A percentile compares a stretch with the other conserved stretches of the same genome.
These are phyloP conservation scores for Hypoxylon sp. DNA, from an alignment of 2,329 filamentous ascomycete genomes.

Conservation along the genomic window DNA sequence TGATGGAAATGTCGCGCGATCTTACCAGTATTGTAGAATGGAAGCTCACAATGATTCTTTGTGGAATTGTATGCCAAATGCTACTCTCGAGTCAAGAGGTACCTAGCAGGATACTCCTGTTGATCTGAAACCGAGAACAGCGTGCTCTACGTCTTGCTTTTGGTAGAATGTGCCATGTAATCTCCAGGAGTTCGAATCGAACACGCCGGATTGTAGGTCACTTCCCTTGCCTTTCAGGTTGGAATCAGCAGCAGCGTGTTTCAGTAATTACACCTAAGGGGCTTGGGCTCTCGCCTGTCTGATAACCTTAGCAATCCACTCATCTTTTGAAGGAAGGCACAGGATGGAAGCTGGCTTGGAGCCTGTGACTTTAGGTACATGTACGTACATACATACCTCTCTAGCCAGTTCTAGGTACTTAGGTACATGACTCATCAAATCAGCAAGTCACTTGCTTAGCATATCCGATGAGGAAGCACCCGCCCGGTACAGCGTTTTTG, in stretches of 20 bases:
- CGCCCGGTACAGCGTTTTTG: too few species aligned
- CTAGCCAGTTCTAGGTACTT: too few species aligned
- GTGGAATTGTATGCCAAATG: not conserved
- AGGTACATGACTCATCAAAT: not conserved
- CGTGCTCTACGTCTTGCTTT: too few species aligned
- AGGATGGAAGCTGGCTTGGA: not conserved
- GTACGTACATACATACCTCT: too few species aligned
- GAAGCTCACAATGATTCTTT: not conserved
- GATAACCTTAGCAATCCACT: too few species aligned
- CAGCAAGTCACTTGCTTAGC: not conserved
- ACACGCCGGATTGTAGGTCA: too few species aligned
- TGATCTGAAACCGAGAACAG: not conserved
- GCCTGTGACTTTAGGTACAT: not conserved
- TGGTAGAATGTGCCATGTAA: too few species aligned
- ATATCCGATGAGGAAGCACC: too few species aligned
- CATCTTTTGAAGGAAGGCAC: not conserved
- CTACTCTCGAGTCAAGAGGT: not conserved
- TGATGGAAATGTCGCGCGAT: not conserved
- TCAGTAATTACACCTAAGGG: too few species aligned
- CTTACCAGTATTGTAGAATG: not conserved
- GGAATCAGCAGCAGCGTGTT: too few species aligned
- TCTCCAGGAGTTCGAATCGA: too few species aligned
- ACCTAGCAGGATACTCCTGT: not conserved
- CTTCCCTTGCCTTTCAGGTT: too few species aligned
- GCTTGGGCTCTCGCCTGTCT: not conserved